Base-by-base conservation (phyloP, 2,329 filamentous ascomycete genomes). In the Metarhizium robertsii region DNA sequence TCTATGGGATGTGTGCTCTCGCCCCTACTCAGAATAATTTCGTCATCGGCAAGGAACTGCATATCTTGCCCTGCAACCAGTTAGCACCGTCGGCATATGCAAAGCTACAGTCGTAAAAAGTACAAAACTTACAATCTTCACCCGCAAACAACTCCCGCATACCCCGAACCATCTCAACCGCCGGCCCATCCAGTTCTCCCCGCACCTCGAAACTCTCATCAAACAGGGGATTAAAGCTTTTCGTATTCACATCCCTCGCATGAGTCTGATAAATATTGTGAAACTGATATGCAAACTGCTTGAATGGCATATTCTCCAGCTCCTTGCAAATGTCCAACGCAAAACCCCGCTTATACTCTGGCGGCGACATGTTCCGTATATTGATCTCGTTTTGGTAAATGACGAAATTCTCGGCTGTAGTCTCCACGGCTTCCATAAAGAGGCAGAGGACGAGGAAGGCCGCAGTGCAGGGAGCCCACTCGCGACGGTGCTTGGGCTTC, bases 241-340 rank as follows among this genome's bases (percentile, higher is more conserved):
- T 77, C 7, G 72, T 65, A 47, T 73, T 73, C 3, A 71, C 70
- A 58, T 81, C 77, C 60, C 71, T 71, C 54, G 71, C 73, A 63
- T 81, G 78, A 20, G 80, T 83, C 69, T 81, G 79, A 61, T 81
- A 83, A 55, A 81, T 73, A 62, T 81, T 75, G 65, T 83, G 80
- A 64, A 83, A 83, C 66, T 81, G 79, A 59, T 79, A 80, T 3
- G 77, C 78, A 61, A 83, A 81, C 66, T 83, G 79, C 66, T 76
- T 79, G 63, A 83, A 83, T 0, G 80, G 80, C 70, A 83, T 70
- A 60, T 80, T 80, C 63, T 83, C 80, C 50, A 83, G 71, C 62
- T 79, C 76, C 34, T 66, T 66, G 67, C 75, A 79, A 34, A 77
- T 67, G 6, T 69, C 67, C 48, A 79, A 67, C n/a, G 76, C 78